Percentiles rank a stretch among this genome's conserved stretches.
phyloP scores from a whole-genome alignment of 495 filamentous ascomycete species.

The Cudoniella acicularis region DNA sequence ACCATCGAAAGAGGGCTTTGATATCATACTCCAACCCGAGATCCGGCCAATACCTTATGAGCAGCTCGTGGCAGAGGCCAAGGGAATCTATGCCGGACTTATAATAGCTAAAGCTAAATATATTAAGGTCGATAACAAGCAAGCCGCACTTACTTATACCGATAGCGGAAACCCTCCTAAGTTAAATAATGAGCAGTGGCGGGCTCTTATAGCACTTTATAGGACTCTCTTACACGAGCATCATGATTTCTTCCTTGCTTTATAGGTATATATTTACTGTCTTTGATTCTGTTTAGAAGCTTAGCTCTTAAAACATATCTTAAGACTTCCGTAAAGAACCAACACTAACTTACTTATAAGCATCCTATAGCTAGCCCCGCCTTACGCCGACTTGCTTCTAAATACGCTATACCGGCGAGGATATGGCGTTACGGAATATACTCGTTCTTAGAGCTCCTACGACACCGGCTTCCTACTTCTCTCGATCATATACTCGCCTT shows the following conservation, averaged over 20 bases:
- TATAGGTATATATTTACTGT: slow-evolving; percentile 17
- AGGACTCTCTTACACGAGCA: slow-evolving; percentile 68
- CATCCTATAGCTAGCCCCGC: slow-evolving; percentile 61
- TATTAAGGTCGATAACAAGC: slow-evolving; percentile 57
- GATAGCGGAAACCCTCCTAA: slow-evolving; percentile 27
- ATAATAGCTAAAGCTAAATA: slow-evolving; percentile 76
- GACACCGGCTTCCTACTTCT: slow-evolving; percentile 61
- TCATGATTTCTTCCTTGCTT: slow-evolving; percentile 69
- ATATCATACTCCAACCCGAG: neutral
- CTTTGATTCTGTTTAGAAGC: neutral
- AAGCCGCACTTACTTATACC: slow-evolving; percentile 34
- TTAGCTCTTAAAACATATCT: too few relatives aligned
- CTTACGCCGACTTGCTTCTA: slow-evolving; percentile 53
- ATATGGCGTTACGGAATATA: slow-evolving; percentile 85
- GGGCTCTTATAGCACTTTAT: slow-evolving; percentile 67
- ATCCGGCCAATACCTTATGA: neutral
- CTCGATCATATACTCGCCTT: slow-evolving; percentile 76
- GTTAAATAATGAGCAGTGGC: slow-evolving; percentile 62
- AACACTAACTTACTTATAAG: too few relatives aligned
- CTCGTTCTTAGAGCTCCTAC: slow-evolving; percentile 66
- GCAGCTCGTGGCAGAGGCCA: neutral
- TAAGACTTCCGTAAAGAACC: too few relatives aligned
- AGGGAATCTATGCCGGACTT: slow-evolving; percentile 39
- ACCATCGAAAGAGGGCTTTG: slow-evolving; percentile 21
- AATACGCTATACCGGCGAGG: slow-evolving; percentile 72